These are phyloP conservation scores for Calycina herbarum DNA, from an alignment of 2,329 filamentous ascomycete species.

Conservation along the genomic window DNA sequence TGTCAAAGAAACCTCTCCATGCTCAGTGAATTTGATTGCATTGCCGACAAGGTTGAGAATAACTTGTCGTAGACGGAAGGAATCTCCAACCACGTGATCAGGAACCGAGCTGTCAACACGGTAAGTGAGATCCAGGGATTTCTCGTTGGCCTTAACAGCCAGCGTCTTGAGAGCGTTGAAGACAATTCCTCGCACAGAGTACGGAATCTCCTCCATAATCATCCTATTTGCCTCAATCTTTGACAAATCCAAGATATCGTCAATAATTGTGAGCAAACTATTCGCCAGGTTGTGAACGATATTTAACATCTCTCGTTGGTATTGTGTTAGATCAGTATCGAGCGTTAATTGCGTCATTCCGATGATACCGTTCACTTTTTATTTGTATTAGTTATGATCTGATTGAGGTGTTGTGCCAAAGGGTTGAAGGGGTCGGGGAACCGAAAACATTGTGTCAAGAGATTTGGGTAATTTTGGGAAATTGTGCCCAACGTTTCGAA, in stretches of 20 bases:
- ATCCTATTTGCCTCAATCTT: slow-evolving; percentile 95
- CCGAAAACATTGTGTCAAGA: too few species aligned
- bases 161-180: slow-evolving; percentile 97
- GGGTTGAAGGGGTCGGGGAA: too few species aligned
- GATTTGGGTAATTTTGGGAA: too few species aligned
- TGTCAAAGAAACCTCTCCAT: slow-evolving; percentile 93
- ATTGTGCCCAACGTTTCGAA: too few species aligned
- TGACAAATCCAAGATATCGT: slow-evolving; percentile 73
- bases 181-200: slow-evolving; percentile 88
- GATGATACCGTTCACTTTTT: slow-evolving; percentile 31
- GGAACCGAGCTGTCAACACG: slow-evolving; percentile 91
- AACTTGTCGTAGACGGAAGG: slow-evolving; percentile 93
- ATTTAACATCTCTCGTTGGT: slow-evolving; percentile 97
- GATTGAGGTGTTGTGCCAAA: too few species aligned
- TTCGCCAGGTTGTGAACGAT: slow-evolving; percentile 97
- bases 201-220: slow-evolving; percentile 97
- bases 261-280: slow-evolving; percentile 94
- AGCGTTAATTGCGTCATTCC: slow-evolving; percentile 91
- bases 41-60: slow-evolving; percentile 97
- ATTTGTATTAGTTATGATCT: too few species aligned
- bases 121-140: slow-evolving; percentile 88
- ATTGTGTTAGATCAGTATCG: slow-evolving; percentile 90
- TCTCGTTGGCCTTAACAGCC: slow-evolving; percentile 96
- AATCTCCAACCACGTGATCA: slow-evolving; percentile 93
- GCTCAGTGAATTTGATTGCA: slow-evolving; percentile 98